Evolutionary conservation across 78 protist species (phyloP), one percentile per base, ranked within the genome.

Genomic region (slime mould (Dictyostelium discoideum)): DNA sequence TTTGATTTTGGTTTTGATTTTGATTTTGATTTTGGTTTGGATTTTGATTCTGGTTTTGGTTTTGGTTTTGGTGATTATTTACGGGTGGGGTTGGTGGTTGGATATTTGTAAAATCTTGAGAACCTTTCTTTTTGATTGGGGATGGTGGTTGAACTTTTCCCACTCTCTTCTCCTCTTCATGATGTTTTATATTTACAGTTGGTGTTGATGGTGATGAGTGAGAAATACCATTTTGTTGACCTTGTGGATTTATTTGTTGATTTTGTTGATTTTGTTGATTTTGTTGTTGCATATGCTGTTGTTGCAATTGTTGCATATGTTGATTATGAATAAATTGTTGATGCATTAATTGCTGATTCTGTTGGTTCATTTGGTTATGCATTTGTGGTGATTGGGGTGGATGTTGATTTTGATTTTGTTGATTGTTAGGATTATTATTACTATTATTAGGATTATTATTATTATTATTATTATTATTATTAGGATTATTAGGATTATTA

Each of bases 101-200:
- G 39, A 46, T 46, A 22, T 42, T 78, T 78, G 84, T 16, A 46
- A 46, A 20, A 46, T 63, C 73, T 63, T 63, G 73, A 8, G 60
- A 37, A 29, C 73, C 18, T 32, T 44, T 22, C 67, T 48, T 57
- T 50, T 50, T 57, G 14, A 63, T 32, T 14, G 87, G 87, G 32
- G 87, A 83, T 9, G 87, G 18, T 32, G 87, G 87, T 29, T 48
- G 76, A 63, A 63, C 73, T 5, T 22, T 63, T 22, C 73, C 26
- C 14, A 22, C 10, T 22, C 29, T 22, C 6, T 63, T 63, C 7
- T 63, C 73, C 5, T 63, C 73, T 63, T 63, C 73, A 32, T 32
- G 37, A 22, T 18, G 73, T 22, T 63, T 63, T 20, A 26, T 26
- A 48, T 40, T 48, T 48, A 44, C 69, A 48, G 87, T 26, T 83